Base-by-base conservation (phyloP, 2,329 filamentous ascomycete genomes). In the Lachnellula cervina region DNA sequence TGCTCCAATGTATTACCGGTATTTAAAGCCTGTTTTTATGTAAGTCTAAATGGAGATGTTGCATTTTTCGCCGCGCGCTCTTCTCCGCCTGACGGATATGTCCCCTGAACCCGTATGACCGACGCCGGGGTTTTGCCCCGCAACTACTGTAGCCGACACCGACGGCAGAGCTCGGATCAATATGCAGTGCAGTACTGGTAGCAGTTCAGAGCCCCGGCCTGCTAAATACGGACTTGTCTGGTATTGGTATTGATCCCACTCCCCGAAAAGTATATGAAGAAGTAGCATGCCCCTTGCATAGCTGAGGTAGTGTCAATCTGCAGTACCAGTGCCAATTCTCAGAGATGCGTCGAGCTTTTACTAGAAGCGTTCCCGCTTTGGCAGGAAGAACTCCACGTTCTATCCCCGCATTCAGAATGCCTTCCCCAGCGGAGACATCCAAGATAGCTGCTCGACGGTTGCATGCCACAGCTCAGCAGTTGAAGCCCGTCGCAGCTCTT, bases 381-480 rank as follows among this genome's bases (percentile, higher is more conserved):
- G 59, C 62, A 60, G 59, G 53, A 56, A 59, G 60, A 59, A 52
- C 62, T 34, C 59, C 59, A 40, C 56, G 52, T n/a, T 66, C 67
- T 49, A 49, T 60, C 54, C 60, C 55, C 52, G 48, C 61, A 38
- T 62, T 67, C 59, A 64, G 53, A 60, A 66, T 68, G 64, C 54
- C 68, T 34, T 61, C 64, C 48, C 47, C 61, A 17, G 47, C 59
- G 37, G 52, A 63, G 25, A 56, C 50, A 35, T 66, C 65, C 19
- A 66, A 68, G 56, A 63, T 61, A 25, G 77, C 80, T 56, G 71
- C 74, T 51, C 74, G 81, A 66, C 76, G 81, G 67, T 71, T 86
- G 62, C 80, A 83, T 64, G 80, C 78, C 62, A 83, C 82, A 34
- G 76, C 78, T 11, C 76, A 75, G 64, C 79, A 83, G 62, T 75